A percentile compares a stretch with the other conserved stretches of the same genome.
Conservation (phyloP, 2,329 filamentous ascomycete species). For the Orbilia oligospora region DNA sequence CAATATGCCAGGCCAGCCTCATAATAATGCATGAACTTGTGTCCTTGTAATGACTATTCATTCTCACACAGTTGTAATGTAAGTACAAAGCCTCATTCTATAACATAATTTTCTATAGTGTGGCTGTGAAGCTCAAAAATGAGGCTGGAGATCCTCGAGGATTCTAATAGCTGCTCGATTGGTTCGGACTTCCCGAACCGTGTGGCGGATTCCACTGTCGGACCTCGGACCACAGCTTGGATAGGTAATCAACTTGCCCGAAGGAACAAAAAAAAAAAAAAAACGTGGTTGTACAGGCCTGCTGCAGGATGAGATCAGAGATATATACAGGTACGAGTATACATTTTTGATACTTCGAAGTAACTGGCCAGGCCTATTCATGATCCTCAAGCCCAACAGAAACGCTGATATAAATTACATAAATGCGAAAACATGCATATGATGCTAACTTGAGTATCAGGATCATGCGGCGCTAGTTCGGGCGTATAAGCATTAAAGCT, state of each 20-base stretch:
- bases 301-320: conserved; percentile 44
- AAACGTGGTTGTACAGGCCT: not conserved
- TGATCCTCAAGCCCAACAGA: too few species aligned
- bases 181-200: conserved; percentile 28
- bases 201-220: conserved; percentile 1
- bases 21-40: too few species aligned
- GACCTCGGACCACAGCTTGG: not conserved
- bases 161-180: too few species aligned
- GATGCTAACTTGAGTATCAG: not conserved
- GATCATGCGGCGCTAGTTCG: conserved; percentile 5
- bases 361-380: too few species aligned
- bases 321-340: too few species aligned
- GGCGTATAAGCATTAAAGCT: not conserved
- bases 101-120: not conserved
- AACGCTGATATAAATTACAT: too few species aligned
- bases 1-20: not conserved
- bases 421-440: not conserved
- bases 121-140: conserved; percentile 47
- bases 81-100: not conserved
- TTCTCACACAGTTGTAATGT: not conserved
- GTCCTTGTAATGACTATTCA: not conserved
- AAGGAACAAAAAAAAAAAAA: too few species aligned
- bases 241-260: too few species aligned
- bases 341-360: not conserved
- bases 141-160: conserved; percentile 38